Evolutionary conservation across 768 basidiomycete genomes (phyloP).

Genomic region (Suillus sp.): DNA sequence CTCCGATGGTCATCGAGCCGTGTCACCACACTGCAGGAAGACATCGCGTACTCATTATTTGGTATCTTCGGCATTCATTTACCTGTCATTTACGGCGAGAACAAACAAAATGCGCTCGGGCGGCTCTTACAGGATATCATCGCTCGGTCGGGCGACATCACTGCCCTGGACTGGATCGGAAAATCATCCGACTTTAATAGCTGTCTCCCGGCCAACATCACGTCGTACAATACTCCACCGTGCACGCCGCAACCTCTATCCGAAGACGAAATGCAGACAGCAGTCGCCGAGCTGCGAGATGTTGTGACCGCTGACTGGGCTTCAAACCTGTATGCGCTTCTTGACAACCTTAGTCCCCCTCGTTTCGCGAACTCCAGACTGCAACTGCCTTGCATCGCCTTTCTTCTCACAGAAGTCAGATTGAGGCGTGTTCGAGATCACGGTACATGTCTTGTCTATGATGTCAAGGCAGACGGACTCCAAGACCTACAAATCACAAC

Average conservation of each 20-base stretch:
- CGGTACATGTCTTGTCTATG: background rate
- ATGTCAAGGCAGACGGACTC: background rate
- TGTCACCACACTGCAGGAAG: background rate
- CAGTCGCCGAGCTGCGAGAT: background rate
- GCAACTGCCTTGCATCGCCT: background rate
- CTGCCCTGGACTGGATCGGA: slow-evolving; percentile 7
- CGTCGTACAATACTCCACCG: background rate
- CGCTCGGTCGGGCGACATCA: slow-evolving; percentile 1
- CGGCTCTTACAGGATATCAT: background rate
- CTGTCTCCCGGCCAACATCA: slow-evolving; percentile 8
- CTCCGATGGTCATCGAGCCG: background rate
- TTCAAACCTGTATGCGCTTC: background rate
- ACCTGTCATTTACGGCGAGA: background rate
- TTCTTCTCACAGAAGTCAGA: background rate
- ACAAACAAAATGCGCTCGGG: background rate
- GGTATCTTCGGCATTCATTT: background rate
- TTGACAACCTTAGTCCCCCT: background rate
- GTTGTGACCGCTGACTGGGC: background rate
- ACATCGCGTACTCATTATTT: background rate
- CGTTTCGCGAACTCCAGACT: background rate
- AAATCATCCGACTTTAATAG: slow-evolving; percentile 9
- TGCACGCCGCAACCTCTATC: background rate
- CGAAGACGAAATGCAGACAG: background rate
- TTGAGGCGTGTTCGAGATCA: background rate
- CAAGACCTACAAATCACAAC: background rate